Evolutionary conservation across 1,284 basidiomycete genomes (phyloP).

Genomic region (Puccinia novopanici): DNA sequence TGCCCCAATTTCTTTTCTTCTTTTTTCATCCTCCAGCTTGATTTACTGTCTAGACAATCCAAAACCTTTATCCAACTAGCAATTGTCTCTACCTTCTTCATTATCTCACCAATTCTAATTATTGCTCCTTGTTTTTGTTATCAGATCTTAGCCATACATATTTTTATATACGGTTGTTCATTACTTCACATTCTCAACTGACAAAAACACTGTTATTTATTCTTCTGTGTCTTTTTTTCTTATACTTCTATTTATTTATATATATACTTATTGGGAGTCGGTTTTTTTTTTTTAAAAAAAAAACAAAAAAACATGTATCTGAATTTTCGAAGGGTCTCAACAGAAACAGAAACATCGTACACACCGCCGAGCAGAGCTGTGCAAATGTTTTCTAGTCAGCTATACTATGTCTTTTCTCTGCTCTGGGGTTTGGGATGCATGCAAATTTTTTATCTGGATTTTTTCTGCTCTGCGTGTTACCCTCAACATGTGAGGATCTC

Average conservation of each 20-base stretch:
- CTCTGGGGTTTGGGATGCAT: too few relatives aligned
- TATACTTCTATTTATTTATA: constrained; percentile 2
- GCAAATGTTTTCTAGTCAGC: too few relatives aligned
- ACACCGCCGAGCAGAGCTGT: too few relatives aligned
- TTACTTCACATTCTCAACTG: too few relatives aligned
- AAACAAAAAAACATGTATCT: neutral
- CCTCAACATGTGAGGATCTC: too few relatives aligned
- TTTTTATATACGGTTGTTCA: neutral
- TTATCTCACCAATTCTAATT: too few relatives aligned
- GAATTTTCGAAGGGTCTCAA: too few relatives aligned
- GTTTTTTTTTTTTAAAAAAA: neutral
- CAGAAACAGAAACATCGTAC: too few relatives aligned
- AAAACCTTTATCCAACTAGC: too few relatives aligned
- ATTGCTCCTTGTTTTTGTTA: neutral
- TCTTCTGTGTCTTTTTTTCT: neutral
- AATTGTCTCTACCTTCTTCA: neutral
- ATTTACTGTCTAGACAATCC: neutral
- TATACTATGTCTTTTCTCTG: too few relatives aligned
- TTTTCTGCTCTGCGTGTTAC: too few relatives aligned
- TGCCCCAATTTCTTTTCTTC: neutral
- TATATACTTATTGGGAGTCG: neutral
- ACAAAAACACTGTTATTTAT: neutral
- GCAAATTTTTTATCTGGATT: too few relatives aligned
- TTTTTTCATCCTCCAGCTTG: neutral
- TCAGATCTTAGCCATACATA: neutral